Evolutionary conservation across 2,329 filamentous ascomycete species (phyloP), one percentile per base, ranked within the genome.

Genomic region (Knufia fluminis): DNA sequence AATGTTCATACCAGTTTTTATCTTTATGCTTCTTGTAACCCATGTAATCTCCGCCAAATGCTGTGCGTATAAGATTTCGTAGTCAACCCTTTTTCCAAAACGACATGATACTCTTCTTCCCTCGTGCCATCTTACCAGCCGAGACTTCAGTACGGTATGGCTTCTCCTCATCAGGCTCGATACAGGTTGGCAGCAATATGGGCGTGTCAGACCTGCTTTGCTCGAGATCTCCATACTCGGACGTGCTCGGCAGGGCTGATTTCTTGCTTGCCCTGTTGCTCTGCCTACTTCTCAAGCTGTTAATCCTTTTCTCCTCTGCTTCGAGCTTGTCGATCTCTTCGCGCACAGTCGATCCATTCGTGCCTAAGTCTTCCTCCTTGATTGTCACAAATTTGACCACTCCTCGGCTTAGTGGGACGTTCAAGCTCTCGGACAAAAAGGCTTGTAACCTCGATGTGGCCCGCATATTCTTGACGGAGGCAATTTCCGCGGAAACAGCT

Each of bases 361-460:
- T 81, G 0, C 84, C 87, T 14, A 86, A 67, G 54, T 84, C 83
- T 49, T 87, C 83, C 59, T 91, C 86, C 0, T 76, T 64, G 3
- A 87, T 77, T 1, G 83, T 70, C 4, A 80, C 67, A 59, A 91
- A 95, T 28, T 82, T 80, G 49, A 95, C 68, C 28, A 89, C 74
- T 1, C 89, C 88, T 33, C 86, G 77, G 1, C 78, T 71, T 0
- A 81, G 66, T 0, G 73, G 60, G 2, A 94, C 85, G 1, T 78
- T 77, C 0, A 94, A 71, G 0, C 80, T 73, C 20, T 87, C 83
- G 12, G 80, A 74, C 65, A 95, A 76, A 63, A 85, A 83, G n/a
- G 72, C 74, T 62, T 92, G 86, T 2, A 94, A 77, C 16, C 94
- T 68, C n/a, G 76, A 74, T 1, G 86, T 80, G 64, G 91, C 92